Base-by-base conservation (phyloP, 73 alveolate species). In the Breviolum minutum region DNA sequence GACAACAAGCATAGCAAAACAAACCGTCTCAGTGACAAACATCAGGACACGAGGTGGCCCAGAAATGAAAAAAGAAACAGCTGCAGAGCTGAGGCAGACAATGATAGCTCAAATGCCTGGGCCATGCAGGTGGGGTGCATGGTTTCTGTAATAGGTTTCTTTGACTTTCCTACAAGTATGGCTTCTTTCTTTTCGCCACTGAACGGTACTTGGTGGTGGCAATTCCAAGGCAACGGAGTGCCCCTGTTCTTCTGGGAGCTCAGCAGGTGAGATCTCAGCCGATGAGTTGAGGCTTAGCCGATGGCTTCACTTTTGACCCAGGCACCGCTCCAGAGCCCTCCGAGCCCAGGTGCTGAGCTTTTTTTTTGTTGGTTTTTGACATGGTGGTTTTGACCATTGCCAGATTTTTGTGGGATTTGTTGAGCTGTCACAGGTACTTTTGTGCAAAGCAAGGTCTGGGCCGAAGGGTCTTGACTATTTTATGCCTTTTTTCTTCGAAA, bases 211-310 rank as follows among this genome's bases (percentile, higher is more conserved):
- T 2, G 2, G 24, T 17, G 77, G 24, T 68, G 24, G 24, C n/a
- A 14, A 17, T 68, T 14, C 77, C 24, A 14, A 81, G 92, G 92
- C 92, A 83, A 60, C 76, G 92, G 60, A 83, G 92, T 20, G 92
- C 92, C 4, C 92, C 92, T 10, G 92, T 83, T 61, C 92, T 83
- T 83, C 92, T 83, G 71, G 92, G 92, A 83, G 76, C 92, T 7
- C 76, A 79, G 24, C 87, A 79, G 87, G 87, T 22, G 29, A 12
- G 63, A 29, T 8, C 32, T 79, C 64, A 14, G 24, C 17, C n/a
- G n/a, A 22, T 14, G 77, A 22, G 17, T 4, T 22, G 24, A 68
- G 17, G 74, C 74, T 17, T 66, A 11, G 17, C 24, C 8, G 87
- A 29, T 19, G 64, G 62, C 12, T 30, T 29, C 87, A 30, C 29